Evolutionary conservation across 23 red algal genomes (phyloP).

Genomic region (Agarophyton chilense): DNA sequence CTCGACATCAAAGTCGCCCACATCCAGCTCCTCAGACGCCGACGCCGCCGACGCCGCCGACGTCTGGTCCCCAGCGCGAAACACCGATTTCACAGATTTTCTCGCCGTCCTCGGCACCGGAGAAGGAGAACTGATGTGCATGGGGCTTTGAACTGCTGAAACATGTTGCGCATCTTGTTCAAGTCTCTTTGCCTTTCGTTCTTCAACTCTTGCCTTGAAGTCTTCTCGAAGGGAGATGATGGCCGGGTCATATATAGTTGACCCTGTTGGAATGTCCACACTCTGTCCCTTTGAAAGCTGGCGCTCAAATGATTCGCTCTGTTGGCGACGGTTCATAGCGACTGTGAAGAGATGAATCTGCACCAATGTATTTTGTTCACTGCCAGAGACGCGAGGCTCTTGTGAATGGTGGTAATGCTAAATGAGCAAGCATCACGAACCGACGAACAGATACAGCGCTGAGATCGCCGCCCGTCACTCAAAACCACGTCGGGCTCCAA

Average conservation of each 20-base stretch:
- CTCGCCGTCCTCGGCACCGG: background rate
- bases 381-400: too few species aligned
- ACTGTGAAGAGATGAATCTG: background rate
- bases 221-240: conserved; percentile 40
- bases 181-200: conserved; percentile 17
- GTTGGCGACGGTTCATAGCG: background rate
- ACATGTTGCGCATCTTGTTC: background rate
- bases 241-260: conserved; percentile 48
- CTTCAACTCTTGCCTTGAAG: conserved; percentile 29
- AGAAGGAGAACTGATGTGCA: conserved; percentile 21
- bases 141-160: background rate
- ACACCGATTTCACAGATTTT: background rate
- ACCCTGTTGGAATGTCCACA: conserved; percentile 18
- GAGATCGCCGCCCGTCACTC: too few species aligned
- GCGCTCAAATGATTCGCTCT: background rate
- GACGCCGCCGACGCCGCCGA: background rate
- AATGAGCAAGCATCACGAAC: too few species aligned
- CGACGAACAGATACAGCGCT: too few species aligned
- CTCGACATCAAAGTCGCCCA: background rate
- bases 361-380: too few species aligned
- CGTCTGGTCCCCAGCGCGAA: too few species aligned
- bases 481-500: too few species aligned
- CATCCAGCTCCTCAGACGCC: background rate
- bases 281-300: background rate
- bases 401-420: too few species aligned